A percentile compares a stretch with the other conserved stretches of the same genome.
Conservation (phyloP, 257 asterid species). For the Rehmannia glutinosa region DNA sequence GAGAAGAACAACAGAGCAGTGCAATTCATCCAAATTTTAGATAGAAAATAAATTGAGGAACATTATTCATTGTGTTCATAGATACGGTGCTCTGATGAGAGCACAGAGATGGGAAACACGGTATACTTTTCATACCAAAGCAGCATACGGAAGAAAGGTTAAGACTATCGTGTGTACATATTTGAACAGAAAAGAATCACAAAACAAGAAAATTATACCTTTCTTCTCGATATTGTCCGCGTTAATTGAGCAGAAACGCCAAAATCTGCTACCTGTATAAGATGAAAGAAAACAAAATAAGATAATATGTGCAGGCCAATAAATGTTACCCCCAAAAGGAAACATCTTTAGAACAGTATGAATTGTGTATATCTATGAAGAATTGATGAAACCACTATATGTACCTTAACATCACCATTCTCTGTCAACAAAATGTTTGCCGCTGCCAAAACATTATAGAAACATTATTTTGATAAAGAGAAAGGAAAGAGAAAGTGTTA, state of each 20-base stretch:
- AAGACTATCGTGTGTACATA: not conserved
- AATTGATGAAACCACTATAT: conserved; percentile 12
- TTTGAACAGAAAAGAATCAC: conserved; percentile 6
- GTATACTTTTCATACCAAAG: not conserved
- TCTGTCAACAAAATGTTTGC: conserved; percentile 95
- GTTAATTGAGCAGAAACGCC: conserved; percentile 99
- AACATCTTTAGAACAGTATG: not conserved
- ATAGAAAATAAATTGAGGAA: not conserved
- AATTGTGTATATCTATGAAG: not conserved
- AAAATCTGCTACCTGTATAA: conserved; percentile 92
- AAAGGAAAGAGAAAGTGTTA: not conserved
- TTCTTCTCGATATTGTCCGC: conserved; percentile 92
- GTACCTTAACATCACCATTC: conserved; percentile 97
- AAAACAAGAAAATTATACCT: conserved; percentile 41
- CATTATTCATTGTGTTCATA: not conserved
- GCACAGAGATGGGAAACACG: not conserved
- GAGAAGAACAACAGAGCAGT: conserved; percentile 13
- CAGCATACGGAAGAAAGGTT: not conserved
- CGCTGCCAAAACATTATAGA: conserved; percentile 55
- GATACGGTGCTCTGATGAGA: conserved; percentile 2
- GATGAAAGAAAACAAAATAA: conserved; percentile 9
- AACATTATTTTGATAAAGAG: conserved; percentile 12
- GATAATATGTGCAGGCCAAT: not conserved
- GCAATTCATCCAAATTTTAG: conserved; percentile 11
- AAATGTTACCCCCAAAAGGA: not conserved